phyloP scores from a whole-genome alignment of 768 basidiomycete species.

The Amanita rubescens region DNA sequence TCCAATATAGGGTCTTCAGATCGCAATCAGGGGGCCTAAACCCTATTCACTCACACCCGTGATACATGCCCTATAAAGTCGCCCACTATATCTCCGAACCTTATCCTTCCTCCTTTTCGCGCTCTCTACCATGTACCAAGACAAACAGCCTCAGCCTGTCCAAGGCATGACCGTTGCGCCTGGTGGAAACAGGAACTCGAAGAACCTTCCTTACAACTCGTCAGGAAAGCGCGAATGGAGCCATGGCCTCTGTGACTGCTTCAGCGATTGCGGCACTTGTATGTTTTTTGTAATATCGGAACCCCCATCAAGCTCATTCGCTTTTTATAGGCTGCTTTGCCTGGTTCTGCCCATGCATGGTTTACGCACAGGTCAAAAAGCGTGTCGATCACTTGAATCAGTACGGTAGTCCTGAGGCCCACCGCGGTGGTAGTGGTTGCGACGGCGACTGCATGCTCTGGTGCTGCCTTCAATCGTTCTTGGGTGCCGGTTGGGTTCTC shows the following conservation, averaged over 20 bases:
- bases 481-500: constrained; percentile 31
- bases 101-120: neutral
- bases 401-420: constrained; percentile 31
- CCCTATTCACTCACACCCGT: too few species aligned
- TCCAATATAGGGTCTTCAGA: too few species aligned
- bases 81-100: neutral
- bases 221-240: constrained; percentile 25
- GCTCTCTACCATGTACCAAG: neutral
- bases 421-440: constrained; percentile 24
- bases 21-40: too few species aligned
- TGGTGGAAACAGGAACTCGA: constrained; percentile 22
- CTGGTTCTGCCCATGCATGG: constrained; percentile 35
- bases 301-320: too few species aligned
- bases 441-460: constrained; percentile 31
- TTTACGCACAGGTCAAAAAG: constrained; percentile 32
- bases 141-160: constrained; percentile 1
- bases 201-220: constrained; percentile 17
- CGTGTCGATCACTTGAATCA: constrained; percentile 31
- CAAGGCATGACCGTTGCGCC: constrained; percentile 12
- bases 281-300: too few species aligned
- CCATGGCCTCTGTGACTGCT: constrained; percentile 21
- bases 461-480: constrained; percentile 20
- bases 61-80: neutral
- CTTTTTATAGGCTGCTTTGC: constrained; percentile 25
- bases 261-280: constrained; percentile 21